A percentile compares a stretch with the other conserved stretches of the same genome.
These are phyloP conservation scores for Phylloporus sp. DNA, from an alignment of 768 basidiomycete species.

Conservation along the genomic window DNA sequence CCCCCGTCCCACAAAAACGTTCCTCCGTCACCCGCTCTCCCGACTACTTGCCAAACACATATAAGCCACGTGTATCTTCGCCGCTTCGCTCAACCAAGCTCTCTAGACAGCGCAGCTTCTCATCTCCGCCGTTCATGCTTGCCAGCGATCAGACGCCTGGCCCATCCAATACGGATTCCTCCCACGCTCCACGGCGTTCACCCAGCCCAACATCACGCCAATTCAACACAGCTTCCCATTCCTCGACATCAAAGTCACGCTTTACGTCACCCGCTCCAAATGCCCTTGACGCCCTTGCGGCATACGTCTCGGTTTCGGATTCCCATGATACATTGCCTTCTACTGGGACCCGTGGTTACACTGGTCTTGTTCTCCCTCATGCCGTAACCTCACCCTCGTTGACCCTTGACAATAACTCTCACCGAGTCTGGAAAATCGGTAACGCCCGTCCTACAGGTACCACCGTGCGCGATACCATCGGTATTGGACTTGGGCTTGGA, in stretches of 20 bases:
- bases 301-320: conserved; percentile 27
- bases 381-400: conserved; percentile 23
- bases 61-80: conserved; percentile 20
- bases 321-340: conserved; percentile 31
- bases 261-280: conserved; percentile 29
- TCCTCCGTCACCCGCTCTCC: conserved; percentile 12
- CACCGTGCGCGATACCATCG: conserved; percentile 23
- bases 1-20: conserved; percentile 15
- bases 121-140: conserved; percentile 24
- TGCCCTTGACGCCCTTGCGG: conserved; percentile 31
- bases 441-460: conserved; percentile 6
- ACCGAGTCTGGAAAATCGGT: conserved; percentile 26
- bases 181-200: conserved; percentile 10
- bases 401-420: conserved; percentile 9
- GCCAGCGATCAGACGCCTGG: conserved; percentile 3
- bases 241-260: conserved; percentile 30
- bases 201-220: conserved; percentile 12
- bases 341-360: conserved; percentile 56
- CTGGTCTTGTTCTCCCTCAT: conserved; percentile 50
- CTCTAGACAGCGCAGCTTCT: conserved; percentile 28
- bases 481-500: conserved; percentile 28
- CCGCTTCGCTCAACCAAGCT: conserved; percentile 25
- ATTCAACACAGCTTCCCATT: conserved; percentile 10
- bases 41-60: conserved; percentile 5
- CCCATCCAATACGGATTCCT: neutral